Conservation (phyloP, 2,329 filamentous ascomycete species). For the Fusarium paranaense region DNA sequence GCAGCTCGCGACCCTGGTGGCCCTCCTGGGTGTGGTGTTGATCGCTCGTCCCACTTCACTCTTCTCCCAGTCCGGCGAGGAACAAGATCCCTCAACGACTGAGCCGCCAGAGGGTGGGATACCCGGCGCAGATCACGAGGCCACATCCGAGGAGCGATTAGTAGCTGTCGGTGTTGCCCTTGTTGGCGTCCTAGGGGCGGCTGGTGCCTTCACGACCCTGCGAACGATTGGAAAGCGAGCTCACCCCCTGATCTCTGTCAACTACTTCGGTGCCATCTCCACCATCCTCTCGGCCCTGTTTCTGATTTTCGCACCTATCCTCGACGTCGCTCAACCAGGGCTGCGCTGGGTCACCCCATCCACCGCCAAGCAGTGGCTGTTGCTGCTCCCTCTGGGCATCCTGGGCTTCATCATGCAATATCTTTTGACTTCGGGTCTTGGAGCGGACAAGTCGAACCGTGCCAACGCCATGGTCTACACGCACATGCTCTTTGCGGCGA, state of each 20-base stretch:
- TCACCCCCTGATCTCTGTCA: conserved; percentile 86
- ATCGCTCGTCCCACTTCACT: conserved; percentile 79
- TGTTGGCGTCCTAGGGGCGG: conserved; percentile 80
- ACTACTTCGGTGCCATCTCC: conserved; percentile 81
- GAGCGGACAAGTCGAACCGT: conserved; percentile 74
- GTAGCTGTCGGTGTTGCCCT: conserved; percentile 78
- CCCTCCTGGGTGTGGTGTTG: conserved; percentile 82
- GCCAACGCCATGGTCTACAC: conserved; percentile 70
- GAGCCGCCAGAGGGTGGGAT: conserved; percentile 34
- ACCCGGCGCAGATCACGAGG: conserved; percentile 50
- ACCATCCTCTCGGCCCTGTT: conserved; percentile 73
- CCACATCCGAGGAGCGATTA: conserved; percentile 73
- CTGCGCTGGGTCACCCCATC: conserved; percentile 58
- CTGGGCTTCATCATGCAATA: conserved; percentile 90
- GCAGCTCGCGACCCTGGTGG: conserved; percentile 79
- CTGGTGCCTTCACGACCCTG: conserved; percentile 79
- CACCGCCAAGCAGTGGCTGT: conserved; percentile 68
- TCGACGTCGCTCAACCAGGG: conserved; percentile 59
- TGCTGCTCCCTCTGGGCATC: conserved; percentile 75
- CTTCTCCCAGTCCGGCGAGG: conserved; percentile 51
- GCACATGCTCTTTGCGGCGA: conserved; percentile 67
- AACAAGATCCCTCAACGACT: conserved; percentile 34
- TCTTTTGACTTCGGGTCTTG: conserved; percentile 80
- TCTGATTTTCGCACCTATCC: conserved; percentile 64
- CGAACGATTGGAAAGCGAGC: conserved; percentile 83